Evolutionary conservation across 371 early-diverging fungal species (phyloP), one percentile per base, ranked within the genome.

Genomic region (Chytridiales sp.): DNA sequence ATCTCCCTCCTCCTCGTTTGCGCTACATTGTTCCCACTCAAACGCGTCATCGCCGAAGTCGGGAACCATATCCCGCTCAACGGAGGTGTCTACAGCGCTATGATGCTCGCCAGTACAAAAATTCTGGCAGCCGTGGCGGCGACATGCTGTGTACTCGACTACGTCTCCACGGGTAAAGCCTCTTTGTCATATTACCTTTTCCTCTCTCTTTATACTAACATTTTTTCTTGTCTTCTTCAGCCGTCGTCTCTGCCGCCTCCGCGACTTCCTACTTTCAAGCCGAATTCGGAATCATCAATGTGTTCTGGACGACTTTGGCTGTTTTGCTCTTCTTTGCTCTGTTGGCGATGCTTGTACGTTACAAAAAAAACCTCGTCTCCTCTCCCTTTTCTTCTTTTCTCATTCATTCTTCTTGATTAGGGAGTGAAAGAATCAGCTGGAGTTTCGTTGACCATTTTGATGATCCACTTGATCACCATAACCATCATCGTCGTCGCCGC

Each of bases 221-320:
- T 39, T 39, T 13, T 39, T 9, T 39, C 46, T 46, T 13, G 9
- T 13, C 46, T 15, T 34, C 50, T 15, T 27, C 82, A 1, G 80
- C 82, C 39, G 80, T 79, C 9, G 81, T 83, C 30, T 76, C 80
- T 3, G 83, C 82, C 5, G 75, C 82, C 1, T 72, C 85, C 0
- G 81, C 83, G 1, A 62, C 79, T 8, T 76, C 81, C 26, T 82
- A 85, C 57, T 32, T 77, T 21, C 69, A 77, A 1, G 69, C 69
- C 21, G 73, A 81, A 67, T 74, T 78, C 9, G 64, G 48, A 56
- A n/a, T 55, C 74, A 31, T 75, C 71, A 21, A 40, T 53, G 52
- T 68, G 0, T 80, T 81, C 64, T 40, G 64, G 46, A 22, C 78
- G 6, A 75, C 84, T 0, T 69, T 84, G 22, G 61, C 64, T 2